phyloP scores from a whole-genome alignment of 73 alveolate genomes.

The Tetrahymena borealis region DNA sequence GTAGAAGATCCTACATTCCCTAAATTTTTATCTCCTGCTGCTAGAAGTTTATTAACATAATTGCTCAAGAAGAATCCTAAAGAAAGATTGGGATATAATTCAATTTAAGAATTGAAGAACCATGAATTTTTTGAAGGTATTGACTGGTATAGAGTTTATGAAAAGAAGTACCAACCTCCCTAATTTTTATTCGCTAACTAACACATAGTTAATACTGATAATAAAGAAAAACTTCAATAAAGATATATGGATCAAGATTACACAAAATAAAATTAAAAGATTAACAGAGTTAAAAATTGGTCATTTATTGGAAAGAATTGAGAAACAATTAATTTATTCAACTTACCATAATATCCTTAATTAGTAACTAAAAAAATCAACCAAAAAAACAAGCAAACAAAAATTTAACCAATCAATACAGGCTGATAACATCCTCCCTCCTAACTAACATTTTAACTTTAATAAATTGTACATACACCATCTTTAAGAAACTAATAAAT shows the following conservation, averaged over 20 bases:
- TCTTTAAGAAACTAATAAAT: too few relatives aligned
- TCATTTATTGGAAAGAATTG: background rate
- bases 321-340: background rate
- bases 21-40: conserved; percentile 58
- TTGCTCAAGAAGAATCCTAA: conserved; percentile 81
- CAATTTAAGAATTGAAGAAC: conserved; percentile 76
- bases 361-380: background rate
- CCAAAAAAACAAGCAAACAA: too few relatives aligned
- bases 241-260: background rate
- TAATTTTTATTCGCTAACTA: conserved; percentile 35
- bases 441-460: too few relatives aligned
- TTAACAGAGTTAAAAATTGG: background rate
- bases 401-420: too few relatives aligned
- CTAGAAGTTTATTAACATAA: conserved; percentile 45
- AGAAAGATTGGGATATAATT: conserved; percentile 80
- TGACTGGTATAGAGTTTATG: conserved; percentile 79
- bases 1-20: conserved; percentile 77
- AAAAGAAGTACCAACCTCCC: conserved; percentile 76
- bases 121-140: conserved; percentile 87
- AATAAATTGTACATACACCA: too few relatives aligned
- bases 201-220: background rate
- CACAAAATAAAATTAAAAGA: background rate
- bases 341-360: background rate
- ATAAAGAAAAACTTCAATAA: conserved; percentile 3
- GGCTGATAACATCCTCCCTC: too few relatives aligned